Conservation (phyloP, 768 basidiomycete species). For the Hortiboletus campestris region DNA sequence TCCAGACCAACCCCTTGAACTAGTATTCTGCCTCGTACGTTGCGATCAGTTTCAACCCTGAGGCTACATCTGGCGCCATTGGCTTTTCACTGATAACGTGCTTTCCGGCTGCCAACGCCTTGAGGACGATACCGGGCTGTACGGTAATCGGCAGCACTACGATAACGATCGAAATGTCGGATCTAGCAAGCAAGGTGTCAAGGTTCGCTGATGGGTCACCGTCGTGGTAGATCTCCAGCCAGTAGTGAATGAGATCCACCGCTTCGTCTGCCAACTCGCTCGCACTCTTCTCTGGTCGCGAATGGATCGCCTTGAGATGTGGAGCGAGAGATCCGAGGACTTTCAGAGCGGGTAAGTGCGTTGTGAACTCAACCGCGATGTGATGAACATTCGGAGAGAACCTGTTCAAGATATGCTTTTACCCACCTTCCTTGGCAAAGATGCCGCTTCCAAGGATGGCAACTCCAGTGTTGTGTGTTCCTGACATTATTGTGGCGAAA, state of each 20-base stretch:
- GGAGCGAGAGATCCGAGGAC: slow-evolving; percentile 46
- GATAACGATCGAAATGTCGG: slow-evolving; percentile 72
- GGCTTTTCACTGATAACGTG: slow-evolving; percentile 91
- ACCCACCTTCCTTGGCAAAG: slow-evolving; percentile 71
- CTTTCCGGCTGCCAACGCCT: slow-evolving; percentile 71
- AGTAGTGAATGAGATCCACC: slow-evolving; percentile 34
- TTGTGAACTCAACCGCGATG: slow-evolving; percentile 37
- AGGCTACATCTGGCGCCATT: slow-evolving; percentile 65
- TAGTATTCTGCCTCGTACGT: slow-evolving; percentile 65
- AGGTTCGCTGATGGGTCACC: slow-evolving; percentile 43
- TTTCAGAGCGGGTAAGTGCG: slow-evolving; percentile 77
- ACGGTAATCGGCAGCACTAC: slow-evolving; percentile 73
- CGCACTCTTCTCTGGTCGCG: slow-evolving; percentile 65
- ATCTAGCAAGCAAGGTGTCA: slow-evolving; percentile 62
- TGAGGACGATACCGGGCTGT: slow-evolving; percentile 67
- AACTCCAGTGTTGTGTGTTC: slow-evolving; percentile 43
- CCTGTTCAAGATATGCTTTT: background rate
- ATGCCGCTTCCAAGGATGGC: slow-evolving; percentile 83
- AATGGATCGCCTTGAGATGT: slow-evolving; percentile 71
- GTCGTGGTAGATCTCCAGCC: slow-evolving; percentile 58
- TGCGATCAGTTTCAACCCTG: slow-evolving; percentile 61
- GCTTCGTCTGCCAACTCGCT: slow-evolving; percentile 51
- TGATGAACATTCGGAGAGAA: slow-evolving; percentile 22
- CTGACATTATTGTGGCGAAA: slow-evolving; percentile 35
- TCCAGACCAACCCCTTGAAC: slow-evolving; percentile 70